phyloP scores from a whole-genome alignment of 441 rosid genomes.

The Aleurites moluccanus region DNA sequence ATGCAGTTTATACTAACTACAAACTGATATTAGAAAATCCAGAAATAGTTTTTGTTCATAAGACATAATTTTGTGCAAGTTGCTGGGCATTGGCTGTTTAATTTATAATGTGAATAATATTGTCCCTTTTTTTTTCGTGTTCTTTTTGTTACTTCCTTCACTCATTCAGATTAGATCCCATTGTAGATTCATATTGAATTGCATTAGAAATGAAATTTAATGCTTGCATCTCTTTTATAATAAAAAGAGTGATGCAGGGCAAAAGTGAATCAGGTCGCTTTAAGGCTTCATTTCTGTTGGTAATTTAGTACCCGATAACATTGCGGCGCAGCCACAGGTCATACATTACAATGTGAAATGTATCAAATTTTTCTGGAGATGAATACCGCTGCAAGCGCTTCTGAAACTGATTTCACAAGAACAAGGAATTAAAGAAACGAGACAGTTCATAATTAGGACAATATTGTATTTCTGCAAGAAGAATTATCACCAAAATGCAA shows the following conservation, averaged over 20 bases:
- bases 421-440: not conserved
- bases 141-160: not conserved
- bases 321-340: conserved; percentile 44
- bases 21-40: conserved; percentile 8
- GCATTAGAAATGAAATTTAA: not conserved
- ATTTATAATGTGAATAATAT: not conserved
- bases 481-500: too few relatives aligned
- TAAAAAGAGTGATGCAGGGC: too few relatives aligned
- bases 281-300: too few relatives aligned
- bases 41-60: conserved; percentile 17
- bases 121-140: not conserved
- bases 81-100: not conserved
- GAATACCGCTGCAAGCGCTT: conserved; percentile 42
- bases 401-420: conserved; percentile 27
- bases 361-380: conserved; percentile 33
- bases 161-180: not conserved
- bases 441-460: not conserved
- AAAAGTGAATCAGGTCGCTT: too few relatives aligned
- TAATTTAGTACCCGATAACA: not conserved
- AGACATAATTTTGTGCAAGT: not conserved
- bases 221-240: not conserved
- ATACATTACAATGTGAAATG: conserved; percentile 43
- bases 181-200: not conserved
- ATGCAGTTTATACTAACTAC: conserved; percentile 30
- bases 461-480: too few relatives aligned